Evolutionary conservation across 140 eudicot species (phyloP).

Genomic region (Eryngium alpinum): DNA sequence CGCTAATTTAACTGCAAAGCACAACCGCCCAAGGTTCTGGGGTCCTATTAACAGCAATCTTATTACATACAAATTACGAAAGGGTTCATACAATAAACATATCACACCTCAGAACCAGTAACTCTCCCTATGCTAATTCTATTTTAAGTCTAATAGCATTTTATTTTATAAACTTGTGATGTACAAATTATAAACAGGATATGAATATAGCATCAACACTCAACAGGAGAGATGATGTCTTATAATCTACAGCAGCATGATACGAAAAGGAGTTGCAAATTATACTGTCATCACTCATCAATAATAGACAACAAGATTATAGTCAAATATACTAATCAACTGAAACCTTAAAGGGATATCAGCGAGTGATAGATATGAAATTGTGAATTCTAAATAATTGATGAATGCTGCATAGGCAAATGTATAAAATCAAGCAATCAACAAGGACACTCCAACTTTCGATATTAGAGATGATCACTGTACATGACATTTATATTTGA

Average conservation of each 20-base stretch:
- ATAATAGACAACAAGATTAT: slow-evolving; percentile 1
- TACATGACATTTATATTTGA: neutral
- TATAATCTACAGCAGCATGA: neutral
- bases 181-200: neutral
- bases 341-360: neutral
- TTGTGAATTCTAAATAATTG: neutral
- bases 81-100: too few species aligned
- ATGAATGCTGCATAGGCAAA: neutral
- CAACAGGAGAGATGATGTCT: slow-evolving; percentile 1
- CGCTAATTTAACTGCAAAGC: too few species aligned
- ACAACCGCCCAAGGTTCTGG: too few species aligned
- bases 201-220: neutral
- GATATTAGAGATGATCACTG: neutral
- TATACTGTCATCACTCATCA: neutral
- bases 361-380: neutral
- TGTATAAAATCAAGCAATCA: neutral
- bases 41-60: too few species aligned
- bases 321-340: neutral
- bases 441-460: neutral
- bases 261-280: neutral
- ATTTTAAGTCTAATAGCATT: neutral
- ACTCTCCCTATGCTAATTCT: too few species aligned
- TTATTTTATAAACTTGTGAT: neutral
- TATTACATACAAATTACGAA: too few species aligned
- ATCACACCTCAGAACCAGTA: too few species aligned